These are phyloP conservation scores for Sporodiniella umbellata DNA, from an alignment of 371 early-diverging fungal species.

Conservation along the genomic window DNA sequence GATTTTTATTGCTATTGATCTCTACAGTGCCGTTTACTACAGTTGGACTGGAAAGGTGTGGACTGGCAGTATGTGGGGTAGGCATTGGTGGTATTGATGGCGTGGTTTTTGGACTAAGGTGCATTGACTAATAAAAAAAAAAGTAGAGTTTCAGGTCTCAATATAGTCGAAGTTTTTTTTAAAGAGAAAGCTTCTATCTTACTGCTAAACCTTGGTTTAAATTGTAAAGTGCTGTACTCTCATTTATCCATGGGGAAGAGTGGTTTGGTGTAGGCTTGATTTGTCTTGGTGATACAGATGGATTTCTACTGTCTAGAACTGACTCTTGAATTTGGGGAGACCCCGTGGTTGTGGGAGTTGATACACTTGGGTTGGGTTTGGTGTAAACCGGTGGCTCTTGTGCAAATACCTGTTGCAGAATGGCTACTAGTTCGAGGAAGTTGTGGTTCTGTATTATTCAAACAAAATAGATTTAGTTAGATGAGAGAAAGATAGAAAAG, in stretches of 20 bases:
- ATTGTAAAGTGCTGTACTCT: constrained; percentile 43
- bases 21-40: constrained; percentile 2
- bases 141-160: not conserved
- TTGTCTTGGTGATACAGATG: constrained; percentile 24
- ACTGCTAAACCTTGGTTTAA: constrained; percentile 40
- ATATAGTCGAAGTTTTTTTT: not conserved
- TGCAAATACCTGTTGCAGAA: constrained; percentile 71
- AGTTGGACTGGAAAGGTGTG: constrained; percentile 83
- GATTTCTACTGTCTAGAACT: constrained; percentile 12
- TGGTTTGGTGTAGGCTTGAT: constrained; percentile 12
- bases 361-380: constrained; percentile 40
- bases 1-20: constrained; percentile 1
- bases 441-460: constrained; percentile 64
- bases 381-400: constrained; percentile 82
- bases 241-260: constrained; percentile 28
- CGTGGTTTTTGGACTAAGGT: constrained; percentile 18
- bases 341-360: constrained; percentile 12
- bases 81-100: constrained; percentile 5
- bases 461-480: too few relatives aligned
- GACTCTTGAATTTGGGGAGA: constrained; percentile 23
- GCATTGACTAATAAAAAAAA: constrained; percentile 19
- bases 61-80: constrained; percentile 79
- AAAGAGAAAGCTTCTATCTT: too few relatives aligned
- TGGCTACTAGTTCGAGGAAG: constrained; percentile 58
- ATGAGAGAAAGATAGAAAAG: not conserved